phyloP scores from a whole-genome alignment of 1,284 basidiomycete species.

The Coniferiporia sulphurascens region DNA sequence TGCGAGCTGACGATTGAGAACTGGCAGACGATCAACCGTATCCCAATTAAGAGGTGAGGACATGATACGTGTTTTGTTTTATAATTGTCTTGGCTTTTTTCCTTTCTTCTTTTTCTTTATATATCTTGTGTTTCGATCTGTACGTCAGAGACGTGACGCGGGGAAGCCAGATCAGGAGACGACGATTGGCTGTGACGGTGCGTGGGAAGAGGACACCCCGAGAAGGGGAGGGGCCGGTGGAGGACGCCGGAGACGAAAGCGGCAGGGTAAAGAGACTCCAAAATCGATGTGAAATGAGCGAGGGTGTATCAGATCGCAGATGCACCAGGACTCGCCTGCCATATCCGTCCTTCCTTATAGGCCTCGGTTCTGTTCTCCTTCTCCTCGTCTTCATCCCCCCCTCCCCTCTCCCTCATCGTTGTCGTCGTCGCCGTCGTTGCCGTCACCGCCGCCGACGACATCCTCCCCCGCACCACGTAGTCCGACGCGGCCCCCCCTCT shows the following conservation, averaged over 20 bases:
- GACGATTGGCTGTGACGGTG: not conserved
- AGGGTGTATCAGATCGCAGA: constrained; percentile 25
- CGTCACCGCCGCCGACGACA: no score
- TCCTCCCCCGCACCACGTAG: no score
- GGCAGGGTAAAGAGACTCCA: constrained; percentile 16
- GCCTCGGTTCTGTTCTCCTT: constrained; percentile 25
- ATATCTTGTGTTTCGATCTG: no score
- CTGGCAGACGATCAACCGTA: not conserved
- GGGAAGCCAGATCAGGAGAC: not conserved
- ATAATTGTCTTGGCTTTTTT: not conserved
- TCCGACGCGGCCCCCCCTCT: constrained; percentile 25
- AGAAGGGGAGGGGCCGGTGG: not conserved
- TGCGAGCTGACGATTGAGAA: no score
- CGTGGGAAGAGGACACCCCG: not conserved
- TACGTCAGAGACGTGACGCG: no score
- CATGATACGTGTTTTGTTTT: constrained; percentile 4
- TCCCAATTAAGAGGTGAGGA: not conserved
- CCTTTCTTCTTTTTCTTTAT: no score
- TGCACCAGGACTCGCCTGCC: constrained; percentile 1
- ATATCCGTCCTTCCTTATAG: constrained; percentile 21
- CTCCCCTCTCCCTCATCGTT: no score
- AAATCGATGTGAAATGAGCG: constrained; percentile 22
- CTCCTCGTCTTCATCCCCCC: constrained; percentile 30
- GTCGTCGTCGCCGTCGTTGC: no score
- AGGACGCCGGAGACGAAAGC: constrained; percentile 4